phyloP scores from a whole-genome alignment of 208 protist species.

The Wallacemonas collosoma region DNA sequence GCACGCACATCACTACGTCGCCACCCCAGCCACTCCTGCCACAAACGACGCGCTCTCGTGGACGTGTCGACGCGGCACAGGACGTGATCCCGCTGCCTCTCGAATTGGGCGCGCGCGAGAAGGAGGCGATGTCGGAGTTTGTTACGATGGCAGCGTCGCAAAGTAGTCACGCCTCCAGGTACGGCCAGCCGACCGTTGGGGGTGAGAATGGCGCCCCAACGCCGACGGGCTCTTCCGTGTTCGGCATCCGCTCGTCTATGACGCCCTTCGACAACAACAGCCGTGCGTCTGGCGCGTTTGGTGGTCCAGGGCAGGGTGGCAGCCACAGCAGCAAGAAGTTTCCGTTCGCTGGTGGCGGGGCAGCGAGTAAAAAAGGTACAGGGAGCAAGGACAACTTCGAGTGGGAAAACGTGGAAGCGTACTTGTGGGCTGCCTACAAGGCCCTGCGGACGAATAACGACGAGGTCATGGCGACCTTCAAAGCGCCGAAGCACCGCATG shows the following conservation, averaged over 20 bases:
- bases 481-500: slow-evolving; percentile 65
- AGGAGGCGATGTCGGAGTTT: slow-evolving; percentile 1
- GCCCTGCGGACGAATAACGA: slow-evolving; percentile 37
- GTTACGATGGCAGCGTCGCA: not conserved
- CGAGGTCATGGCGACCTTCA: slow-evolving; percentile 36
- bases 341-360: not conserved
- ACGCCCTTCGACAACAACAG: not conserved
- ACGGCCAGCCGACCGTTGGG: not conserved
- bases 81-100: not conserved
- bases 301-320: not conserved
- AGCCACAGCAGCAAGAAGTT: not conserved
- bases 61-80: not conserved
- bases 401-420: slow-evolving; percentile 45
- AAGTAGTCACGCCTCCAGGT: not conserved
- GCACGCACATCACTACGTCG: not conserved
- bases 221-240: not conserved
- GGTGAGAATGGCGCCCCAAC: not conserved
- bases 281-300: too few relatives aligned
- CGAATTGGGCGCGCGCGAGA: not conserved
- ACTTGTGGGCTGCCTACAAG: slow-evolving; percentile 46
- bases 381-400: slow-evolving; percentile 30
- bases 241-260: too few relatives aligned
- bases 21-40: not conserved
- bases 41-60: not conserved
- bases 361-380: not conserved